Evolutionary conservation across 257 asterid species (phyloP).

Genomic region (Solanum lignicaule): DNA sequence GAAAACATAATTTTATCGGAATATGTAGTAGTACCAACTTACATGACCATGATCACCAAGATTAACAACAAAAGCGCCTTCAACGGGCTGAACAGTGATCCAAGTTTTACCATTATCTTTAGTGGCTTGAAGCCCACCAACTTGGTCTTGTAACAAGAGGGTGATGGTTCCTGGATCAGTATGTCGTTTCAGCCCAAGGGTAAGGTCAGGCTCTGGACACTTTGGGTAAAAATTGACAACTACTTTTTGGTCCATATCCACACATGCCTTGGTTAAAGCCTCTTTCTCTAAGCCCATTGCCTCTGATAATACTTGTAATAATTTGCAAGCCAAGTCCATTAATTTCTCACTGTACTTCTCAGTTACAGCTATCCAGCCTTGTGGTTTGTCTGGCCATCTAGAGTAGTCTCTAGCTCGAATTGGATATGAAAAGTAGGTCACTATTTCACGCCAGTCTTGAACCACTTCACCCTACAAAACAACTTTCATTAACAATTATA

Average conservation of each 20-base stretch:
- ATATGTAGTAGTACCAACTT: constrained; percentile 4
- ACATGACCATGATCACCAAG: constrained; percentile 88
- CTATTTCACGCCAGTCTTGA: constrained; percentile 88
- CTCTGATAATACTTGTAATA: constrained; percentile 56
- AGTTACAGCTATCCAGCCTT: constrained; percentile 51
- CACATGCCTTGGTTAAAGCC: constrained; percentile 59
- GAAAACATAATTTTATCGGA: not conserved
- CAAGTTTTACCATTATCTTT: constrained; percentile 73
- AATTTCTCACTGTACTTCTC: constrained; percentile 42
- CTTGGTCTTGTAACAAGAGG: constrained; percentile 71
- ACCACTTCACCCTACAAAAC: constrained; percentile 61
- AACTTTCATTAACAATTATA: too few species aligned
- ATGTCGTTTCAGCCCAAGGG: constrained; percentile 73
- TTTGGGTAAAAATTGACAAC: constrained; percentile 83
- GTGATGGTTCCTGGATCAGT: constrained; percentile 95
- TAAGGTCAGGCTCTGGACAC: constrained; percentile 80
- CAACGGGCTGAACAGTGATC: constrained; percentile 85
- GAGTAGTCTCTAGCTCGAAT: constrained; percentile 55
- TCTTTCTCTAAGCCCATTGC: constrained; percentile 75
- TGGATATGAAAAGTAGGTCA: constrained; percentile 75
- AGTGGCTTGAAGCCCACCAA: constrained; percentile 93
- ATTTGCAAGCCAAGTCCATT: constrained; percentile 47
- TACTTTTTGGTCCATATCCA: constrained; percentile 83
- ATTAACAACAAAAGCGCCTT: constrained; percentile 84
- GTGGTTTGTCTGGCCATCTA: constrained; percentile 82